Evolutionary conservation across 257 asterid genomes (phyloP), one percentile per base, ranked within the genome.

Genomic region (Asclepias syriaca): DNA sequence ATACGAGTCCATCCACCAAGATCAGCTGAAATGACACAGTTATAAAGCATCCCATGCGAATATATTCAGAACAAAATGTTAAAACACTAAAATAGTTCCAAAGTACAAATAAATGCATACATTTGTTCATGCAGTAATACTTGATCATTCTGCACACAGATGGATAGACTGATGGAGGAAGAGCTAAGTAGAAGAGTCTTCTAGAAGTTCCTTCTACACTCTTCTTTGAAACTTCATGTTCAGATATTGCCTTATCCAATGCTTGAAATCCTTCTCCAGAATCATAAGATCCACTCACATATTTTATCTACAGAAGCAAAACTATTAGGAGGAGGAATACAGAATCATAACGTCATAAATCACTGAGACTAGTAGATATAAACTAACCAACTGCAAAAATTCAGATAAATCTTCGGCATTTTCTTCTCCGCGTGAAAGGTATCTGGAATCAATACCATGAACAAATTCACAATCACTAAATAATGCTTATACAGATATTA

Each of bases 91-190:
- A n/a, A 34, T 24, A 54, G 22, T 21, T 72, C 58, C 34, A 9
- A 39, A 6, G 22, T 39, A 49, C 16, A 50, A 66, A 82, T 71
- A 75, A 67, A 61, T 32, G 63, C 86, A 15, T 92, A 95, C 99
- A 82, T 81, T 73, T 88, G 76, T 90, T 89, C 91, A 75, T 90
- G 89, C 89, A 84, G 73, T 82, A 65, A 54, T 46, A 75, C 83
- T 87, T 90, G 82, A 95, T 95, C 99, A 92, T 95, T 83, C 82
- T 90, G 90, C 96, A 90, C 85, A 95, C 98, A 32, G 85, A 91
- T 39, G 99, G 99, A 80, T 95, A 95, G 32, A 95, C 96, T 34
- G 99, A 88, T n/a, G 99, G 99, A 65, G 99, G 99, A 83, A 92
- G 99, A 67, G 99, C 99, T 51, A 95, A 84, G 81, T 95, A 95